Evolutionary conservation across 306 rosid genomes (phyloP).

Genomic region (Quercus engelmannii): DNA sequence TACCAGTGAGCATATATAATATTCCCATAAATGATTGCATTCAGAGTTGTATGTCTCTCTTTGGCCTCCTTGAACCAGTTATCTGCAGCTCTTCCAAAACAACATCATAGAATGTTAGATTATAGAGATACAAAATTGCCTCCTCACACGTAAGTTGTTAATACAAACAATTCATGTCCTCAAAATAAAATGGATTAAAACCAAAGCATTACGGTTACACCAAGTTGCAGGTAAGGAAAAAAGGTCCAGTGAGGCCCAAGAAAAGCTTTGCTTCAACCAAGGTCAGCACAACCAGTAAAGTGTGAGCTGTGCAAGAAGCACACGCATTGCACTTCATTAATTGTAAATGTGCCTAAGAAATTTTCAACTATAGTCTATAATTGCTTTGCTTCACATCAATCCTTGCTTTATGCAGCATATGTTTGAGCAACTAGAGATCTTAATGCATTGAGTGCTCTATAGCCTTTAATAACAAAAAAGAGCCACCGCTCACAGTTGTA

Average conservation of each 20-base stretch:
- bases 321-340: too few species aligned
- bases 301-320: background rate
- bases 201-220: background rate
- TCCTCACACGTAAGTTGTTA: background rate
- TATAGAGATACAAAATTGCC: slow-evolving; percentile 16
- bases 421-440: background rate
- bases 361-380: background rate
- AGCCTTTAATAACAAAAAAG: background rate
- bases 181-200: slow-evolving; percentile 15
- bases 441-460: background rate
- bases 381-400: background rate
- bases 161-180: slow-evolving; percentile 14
- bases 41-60: slow-evolving; percentile 63
- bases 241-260: background rate
- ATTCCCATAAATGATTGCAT: slow-evolving; percentile 83
- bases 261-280: background rate
- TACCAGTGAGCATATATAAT: slow-evolving; percentile 93
- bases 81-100: slow-evolving; percentile 95
- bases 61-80: slow-evolving; percentile 89
- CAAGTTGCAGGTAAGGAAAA: slow-evolving; percentile 5
- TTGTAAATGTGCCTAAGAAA: too few species aligned
- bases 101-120: slow-evolving; percentile 46
- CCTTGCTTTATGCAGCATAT: background rate
- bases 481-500: background rate
- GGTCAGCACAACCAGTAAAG: background rate